These are phyloP conservation scores for Neonectria faginata DNA, from an alignment of 2,329 filamentous ascomycete genomes.

Conservation along the genomic window DNA sequence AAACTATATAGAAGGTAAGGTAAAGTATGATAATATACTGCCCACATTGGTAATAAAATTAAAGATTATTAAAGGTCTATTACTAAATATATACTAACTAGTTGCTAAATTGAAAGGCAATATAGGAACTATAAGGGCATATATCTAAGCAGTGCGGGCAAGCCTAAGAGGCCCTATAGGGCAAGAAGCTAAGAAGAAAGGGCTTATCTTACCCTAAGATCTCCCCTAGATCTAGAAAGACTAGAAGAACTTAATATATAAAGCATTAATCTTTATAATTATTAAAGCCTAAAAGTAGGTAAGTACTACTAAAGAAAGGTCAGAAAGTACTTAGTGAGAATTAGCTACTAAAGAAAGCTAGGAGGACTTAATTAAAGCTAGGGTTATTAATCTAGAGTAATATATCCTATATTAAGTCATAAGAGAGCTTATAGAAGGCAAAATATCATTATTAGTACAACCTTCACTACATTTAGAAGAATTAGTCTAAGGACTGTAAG, in stretches of 20 bases:
- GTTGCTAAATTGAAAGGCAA: too few relatives aligned
- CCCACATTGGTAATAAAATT: neutral
- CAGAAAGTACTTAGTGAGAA: neutral
- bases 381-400: neutral
- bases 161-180: neutral
- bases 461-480: neutral
- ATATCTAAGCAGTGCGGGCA: neutral
- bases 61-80: neutral
- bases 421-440: neutral
- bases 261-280: too few relatives aligned
- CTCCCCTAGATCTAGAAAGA: too few relatives aligned
- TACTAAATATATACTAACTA: neutral
- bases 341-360: neutral
- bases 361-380: neutral
- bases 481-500: neutral
- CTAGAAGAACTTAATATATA: too few relatives aligned
- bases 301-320: too few relatives aligned
- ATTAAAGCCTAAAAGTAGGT: too few relatives aligned
- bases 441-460: neutral
- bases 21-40: neutral
- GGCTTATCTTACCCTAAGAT: neutral
- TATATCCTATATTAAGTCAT: neutral
- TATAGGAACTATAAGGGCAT: too few relatives aligned
- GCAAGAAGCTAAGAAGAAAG: neutral
- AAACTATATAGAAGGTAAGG: neutral